Conservation (phyloP, 495 filamentous ascomycete genomes). For the Apiosordaria backusii region DNA sequence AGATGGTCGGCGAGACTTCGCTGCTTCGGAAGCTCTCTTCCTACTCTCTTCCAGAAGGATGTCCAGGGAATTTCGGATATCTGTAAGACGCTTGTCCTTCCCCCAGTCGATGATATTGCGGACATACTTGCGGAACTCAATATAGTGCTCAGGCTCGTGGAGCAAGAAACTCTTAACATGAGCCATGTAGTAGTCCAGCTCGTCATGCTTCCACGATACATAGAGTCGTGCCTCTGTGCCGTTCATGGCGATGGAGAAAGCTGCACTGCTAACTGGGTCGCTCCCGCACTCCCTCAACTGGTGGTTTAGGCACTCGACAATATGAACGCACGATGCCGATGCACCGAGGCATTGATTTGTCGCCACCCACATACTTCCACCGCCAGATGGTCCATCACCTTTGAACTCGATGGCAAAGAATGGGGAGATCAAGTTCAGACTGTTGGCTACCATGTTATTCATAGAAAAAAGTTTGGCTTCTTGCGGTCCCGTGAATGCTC, state of each 20-base stretch:
- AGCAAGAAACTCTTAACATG: slow-evolving; percentile 15
- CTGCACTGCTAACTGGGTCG: slow-evolving; percentile 26
- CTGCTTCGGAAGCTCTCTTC: too few species aligned
- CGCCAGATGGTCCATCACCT: slow-evolving; percentile 15
- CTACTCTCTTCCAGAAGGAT: slow-evolving; percentile 25
- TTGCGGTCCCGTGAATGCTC: too few species aligned
- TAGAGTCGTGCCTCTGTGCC: slow-evolving; percentile 32
- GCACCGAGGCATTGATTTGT: slow-evolving; percentile 32
- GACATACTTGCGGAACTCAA: slow-evolving; percentile 32
- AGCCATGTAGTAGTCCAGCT: slow-evolving; percentile 29
- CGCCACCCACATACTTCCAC: slow-evolving; percentile 29
- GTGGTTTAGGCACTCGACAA: slow-evolving; percentile 28
- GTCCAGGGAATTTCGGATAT: slow-evolving; percentile 33
- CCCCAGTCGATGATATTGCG: slow-evolving; percentile 26
- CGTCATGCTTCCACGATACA: slow-evolving; percentile 6
- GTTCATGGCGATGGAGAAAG: slow-evolving; percentile 35
- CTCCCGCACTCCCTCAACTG: slow-evolving; percentile 21
- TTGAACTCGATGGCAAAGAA: slow-evolving; percentile 34
- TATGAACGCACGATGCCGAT: slow-evolving; percentile 17
- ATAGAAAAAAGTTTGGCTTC: too few species aligned
- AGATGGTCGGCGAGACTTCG: too few species aligned
- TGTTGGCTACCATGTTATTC: too few species aligned
- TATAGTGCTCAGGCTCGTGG: slow-evolving; percentile 26
- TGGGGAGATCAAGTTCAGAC: too few species aligned
- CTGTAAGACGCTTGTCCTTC: slow-evolving; percentile 26